Percentiles rank a stretch among this genome's conserved stretches.
Evolutionary conservation across 306 rosid species (phyloP).

Genomic region (Castanea mollissima): DNA sequence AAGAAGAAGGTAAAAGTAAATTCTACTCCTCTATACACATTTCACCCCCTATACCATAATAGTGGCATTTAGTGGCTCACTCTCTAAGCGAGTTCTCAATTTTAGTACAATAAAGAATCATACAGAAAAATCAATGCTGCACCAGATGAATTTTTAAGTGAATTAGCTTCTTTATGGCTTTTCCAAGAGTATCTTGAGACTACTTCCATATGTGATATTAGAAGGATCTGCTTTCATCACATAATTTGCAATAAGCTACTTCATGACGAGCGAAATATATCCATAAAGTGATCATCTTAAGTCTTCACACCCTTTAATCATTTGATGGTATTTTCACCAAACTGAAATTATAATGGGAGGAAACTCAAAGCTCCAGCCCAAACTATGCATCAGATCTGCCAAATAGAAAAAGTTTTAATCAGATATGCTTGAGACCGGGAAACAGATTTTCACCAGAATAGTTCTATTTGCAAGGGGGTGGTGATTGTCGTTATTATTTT

Average conservation of each 20-base stretch:
- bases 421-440: background rate
- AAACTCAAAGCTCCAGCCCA: constrained; percentile 25
- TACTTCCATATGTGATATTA: background rate
- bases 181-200: constrained; percentile 11
- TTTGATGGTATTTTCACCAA: constrained; percentile 10
- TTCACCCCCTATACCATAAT: constrained; percentile 29
- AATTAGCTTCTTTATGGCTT: constrained; percentile 19
- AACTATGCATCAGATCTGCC: constrained; percentile 32
- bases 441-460: background rate
- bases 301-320: constrained; percentile 7
- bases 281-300: constrained; percentile 14
- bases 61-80: constrained; percentile 23
- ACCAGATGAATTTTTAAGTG: constrained; percentile 7
- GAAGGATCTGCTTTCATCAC: background rate
- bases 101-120: constrained; percentile 12
- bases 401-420: background rate
- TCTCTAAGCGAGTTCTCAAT: constrained; percentile 9
- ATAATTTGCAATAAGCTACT: background rate
- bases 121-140: constrained; percentile 22
- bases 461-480: background rate
- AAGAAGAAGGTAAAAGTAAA: background rate
- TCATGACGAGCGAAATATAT: constrained; percentile 10
- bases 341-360: background rate
- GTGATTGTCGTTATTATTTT: background rate
- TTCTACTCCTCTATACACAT: constrained; percentile 38